These are phyloP conservation scores for Lepidium didymum DNA, from an alignment of 345 rosid species.

Conservation along the genomic window DNA sequence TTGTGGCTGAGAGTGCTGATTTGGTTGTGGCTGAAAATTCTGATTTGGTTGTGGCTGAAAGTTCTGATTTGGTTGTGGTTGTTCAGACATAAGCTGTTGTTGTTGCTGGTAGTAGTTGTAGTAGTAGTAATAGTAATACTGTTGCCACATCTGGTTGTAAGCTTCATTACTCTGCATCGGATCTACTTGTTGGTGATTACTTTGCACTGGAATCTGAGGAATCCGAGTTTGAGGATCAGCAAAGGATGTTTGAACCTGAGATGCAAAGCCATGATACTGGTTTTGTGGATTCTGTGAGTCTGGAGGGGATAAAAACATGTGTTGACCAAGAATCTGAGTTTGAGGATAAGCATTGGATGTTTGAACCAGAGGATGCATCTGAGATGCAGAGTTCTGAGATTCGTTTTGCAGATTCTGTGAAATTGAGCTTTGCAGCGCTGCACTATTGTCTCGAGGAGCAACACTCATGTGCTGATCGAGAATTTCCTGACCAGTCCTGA, in stretches of 20 bases:
- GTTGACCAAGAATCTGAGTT: conserved; percentile 20
- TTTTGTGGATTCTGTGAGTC: conserved; percentile 37
- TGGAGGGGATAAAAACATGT: conserved; percentile 25
- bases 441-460: conserved; percentile 18
- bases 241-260: conserved; percentile 34
- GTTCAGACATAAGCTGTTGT: conserved; percentile 38
- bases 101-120: conserved; percentile 45
- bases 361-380: conserved; percentile 31
- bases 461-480: conserved; percentile 31
- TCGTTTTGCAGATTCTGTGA: conserved; percentile 38
- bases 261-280: conserved; percentile 29
- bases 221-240: conserved; percentile 31
- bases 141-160: conserved; percentile 74
- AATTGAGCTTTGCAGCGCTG: conserved; percentile 27
- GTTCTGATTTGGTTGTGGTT: conserved; percentile 20
- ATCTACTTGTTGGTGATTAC: conserved; percentile 38
- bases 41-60: too few relatives aligned
- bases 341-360: conserved; percentile 35
- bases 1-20: not conserved
- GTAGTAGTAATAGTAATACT: conserved; percentile 59
- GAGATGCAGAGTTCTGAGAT: conserved; percentile 27
- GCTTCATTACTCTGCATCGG: conserved; percentile 44
- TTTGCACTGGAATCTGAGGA: conserved; percentile 40
- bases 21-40: too few relatives aligned
- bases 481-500: conserved; percentile 21